Conservation (phyloP, 306 rosid species). For the Lathyrus tuberosus region DNA sequence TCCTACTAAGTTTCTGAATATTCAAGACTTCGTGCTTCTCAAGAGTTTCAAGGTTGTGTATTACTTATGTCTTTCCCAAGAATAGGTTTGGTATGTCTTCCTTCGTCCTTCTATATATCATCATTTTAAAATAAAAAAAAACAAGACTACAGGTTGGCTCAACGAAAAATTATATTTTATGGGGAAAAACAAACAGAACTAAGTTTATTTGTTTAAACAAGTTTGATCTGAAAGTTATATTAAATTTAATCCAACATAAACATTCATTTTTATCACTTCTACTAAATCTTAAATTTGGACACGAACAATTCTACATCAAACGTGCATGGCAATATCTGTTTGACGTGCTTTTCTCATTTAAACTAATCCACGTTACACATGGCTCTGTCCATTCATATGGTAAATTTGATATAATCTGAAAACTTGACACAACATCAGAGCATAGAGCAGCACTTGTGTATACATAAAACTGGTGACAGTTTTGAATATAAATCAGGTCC, state of each 20-base stretch:
- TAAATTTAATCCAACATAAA: background rate
- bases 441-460: constrained; percentile 19
- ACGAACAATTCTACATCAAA: background rate
- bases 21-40: too few relatives aligned
- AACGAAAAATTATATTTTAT: too few relatives aligned
- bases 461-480: constrained; percentile 28
- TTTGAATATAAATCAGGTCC: constrained; percentile 34
- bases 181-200: too few relatives aligned
- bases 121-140: too few relatives aligned
- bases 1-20: too few relatives aligned
- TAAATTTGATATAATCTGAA: constrained; percentile 27
- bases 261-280: background rate
- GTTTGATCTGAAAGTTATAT: background rate
- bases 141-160: too few relatives aligned
- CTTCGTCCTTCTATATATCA: too few relatives aligned
- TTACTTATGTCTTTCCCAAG: too few relatives aligned
- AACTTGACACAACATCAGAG: constrained; percentile 15
- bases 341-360: constrained; percentile 8
- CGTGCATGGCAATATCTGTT: background rate
- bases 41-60: too few relatives aligned
- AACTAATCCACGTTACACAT: constrained; percentile 11
- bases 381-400: constrained; percentile 3
- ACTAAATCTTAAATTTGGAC: background rate
- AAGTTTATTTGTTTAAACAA: background rate
- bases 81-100: too few relatives aligned